These are phyloP conservation scores for Malus asiatica DNA, from an alignment of 306 rosid species.

Conservation along the genomic window DNA sequence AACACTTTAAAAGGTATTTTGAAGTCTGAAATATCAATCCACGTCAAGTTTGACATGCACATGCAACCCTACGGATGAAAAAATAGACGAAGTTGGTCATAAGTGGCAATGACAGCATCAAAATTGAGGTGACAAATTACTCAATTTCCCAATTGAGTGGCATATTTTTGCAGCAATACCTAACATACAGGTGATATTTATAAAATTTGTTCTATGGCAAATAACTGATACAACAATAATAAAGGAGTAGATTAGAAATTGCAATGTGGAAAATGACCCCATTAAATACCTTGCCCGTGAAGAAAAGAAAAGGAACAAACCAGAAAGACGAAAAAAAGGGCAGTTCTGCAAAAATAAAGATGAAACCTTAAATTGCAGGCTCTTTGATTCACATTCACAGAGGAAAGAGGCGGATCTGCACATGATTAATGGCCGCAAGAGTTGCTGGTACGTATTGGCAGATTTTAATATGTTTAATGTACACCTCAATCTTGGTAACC, in stretches of 20 bases:
- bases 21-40: too few relatives aligned
- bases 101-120: too few relatives aligned
- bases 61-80: too few relatives aligned
- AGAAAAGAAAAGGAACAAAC: neutral
- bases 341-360: neutral
- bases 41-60: too few relatives aligned
- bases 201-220: too few relatives aligned
- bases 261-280: neutral
- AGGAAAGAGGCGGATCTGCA: neutral
- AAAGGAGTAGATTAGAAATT: neutral
- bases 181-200: too few relatives aligned
- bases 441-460: neutral
- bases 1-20: too few relatives aligned
- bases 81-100: too few relatives aligned
- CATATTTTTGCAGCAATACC: too few relatives aligned
- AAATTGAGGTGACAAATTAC: too few relatives aligned
- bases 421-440: conserved; percentile 1
- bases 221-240: neutral
- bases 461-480: neutral
- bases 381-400: neutral
- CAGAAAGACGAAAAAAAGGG: neutral
- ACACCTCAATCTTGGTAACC: neutral
- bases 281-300: neutral
- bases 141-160: too few relatives aligned
- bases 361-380: neutral